Evolutionary conservation across 257 asterid genomes (phyloP).

Genomic region (Verbascum thapsus): DNA sequence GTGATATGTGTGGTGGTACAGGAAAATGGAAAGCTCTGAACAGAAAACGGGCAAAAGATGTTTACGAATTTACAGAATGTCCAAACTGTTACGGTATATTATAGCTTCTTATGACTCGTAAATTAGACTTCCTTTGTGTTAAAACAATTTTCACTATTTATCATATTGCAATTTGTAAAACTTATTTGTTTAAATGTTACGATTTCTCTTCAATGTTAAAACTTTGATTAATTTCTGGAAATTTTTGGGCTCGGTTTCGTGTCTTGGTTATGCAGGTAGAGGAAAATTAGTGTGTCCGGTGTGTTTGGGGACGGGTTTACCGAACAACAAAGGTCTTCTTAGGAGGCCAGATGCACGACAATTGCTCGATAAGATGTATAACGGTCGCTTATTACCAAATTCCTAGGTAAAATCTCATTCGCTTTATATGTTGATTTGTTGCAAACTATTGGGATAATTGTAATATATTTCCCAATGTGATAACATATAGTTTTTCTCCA

Average conservation of each 20-base stretch:
- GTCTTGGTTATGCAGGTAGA: constrained; percentile 54
- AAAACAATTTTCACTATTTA: too few species aligned
- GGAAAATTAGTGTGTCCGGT: constrained; percentile 95
- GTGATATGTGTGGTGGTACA: constrained; percentile 99
- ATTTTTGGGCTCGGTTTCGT: neutral
- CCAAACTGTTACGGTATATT: constrained; percentile 94
- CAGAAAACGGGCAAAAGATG: constrained; percentile 95
- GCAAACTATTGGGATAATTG: too few species aligned
- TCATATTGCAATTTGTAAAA: too few species aligned
- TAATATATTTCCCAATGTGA: neutral
- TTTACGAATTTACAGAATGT: constrained; percentile 92
- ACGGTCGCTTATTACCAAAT: constrained; percentile 81
- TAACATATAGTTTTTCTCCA: neutral
- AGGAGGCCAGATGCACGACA: constrained; percentile 83
- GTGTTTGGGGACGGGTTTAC: constrained; percentile 90
- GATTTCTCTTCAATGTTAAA: neutral
- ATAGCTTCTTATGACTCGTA: constrained; percentile 16
- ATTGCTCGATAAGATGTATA: constrained; percentile 92
- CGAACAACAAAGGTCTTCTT: constrained; percentile 94
- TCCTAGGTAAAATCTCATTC: constrained; percentile 51
- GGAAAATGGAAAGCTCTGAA: constrained; percentile 99
- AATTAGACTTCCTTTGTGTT: too few species aligned
- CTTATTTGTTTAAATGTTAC: neutral
- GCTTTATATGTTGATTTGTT: too few species aligned
- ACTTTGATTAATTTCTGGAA: neutral